phyloP scores from a whole-genome alignment of 129 eudicot genomes.

The Chrysanthemum makinoi region DNA sequence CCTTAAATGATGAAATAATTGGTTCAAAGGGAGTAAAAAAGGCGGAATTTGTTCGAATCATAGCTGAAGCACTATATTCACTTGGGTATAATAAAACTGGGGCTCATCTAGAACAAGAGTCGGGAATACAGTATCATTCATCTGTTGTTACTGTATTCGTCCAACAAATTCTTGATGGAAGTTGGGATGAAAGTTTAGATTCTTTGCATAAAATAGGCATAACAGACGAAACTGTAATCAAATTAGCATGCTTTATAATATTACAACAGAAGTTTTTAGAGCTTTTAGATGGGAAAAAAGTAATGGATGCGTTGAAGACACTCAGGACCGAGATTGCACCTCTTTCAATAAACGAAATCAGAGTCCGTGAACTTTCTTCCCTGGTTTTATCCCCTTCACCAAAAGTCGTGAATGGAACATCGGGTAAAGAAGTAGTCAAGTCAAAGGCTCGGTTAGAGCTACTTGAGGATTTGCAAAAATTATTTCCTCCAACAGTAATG shows the following conservation, averaged over 20 bases:
- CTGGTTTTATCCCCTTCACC: conserved; percentile 49
- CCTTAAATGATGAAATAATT: conserved; percentile 54
- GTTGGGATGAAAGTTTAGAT: conserved; percentile 81
- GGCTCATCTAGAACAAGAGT: conserved; percentile 69
- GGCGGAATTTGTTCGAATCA: conserved; percentile 66
- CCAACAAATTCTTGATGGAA: conserved; percentile 72
- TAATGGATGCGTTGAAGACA: conserved; percentile 75
- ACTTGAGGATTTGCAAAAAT: conserved; percentile 58
- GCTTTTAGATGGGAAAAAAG: conserved; percentile 57
- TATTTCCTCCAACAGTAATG: conserved; percentile 87
- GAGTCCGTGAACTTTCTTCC: conserved; percentile 59
- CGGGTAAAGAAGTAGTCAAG: conserved; percentile 35
- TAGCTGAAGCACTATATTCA: conserved; percentile 70
- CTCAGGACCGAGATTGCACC: conserved; percentile 79
- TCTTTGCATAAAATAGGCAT: conserved; percentile 57
- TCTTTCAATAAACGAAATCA: conserved; percentile 41
- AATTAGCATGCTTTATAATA: conserved; percentile 66
- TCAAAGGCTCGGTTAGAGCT: conserved; percentile 45
- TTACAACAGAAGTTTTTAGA: conserved; percentile 87
- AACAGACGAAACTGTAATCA: conserved; percentile 47
- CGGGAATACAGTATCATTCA: conserved; percentile 64
- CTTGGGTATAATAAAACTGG: conserved; percentile 67
- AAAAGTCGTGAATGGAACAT: conserved; percentile 19
- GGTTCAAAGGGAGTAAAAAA: conserved; percentile 74
- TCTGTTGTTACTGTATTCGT: conserved; percentile 42